Percentiles rank a stretch among this genome's conserved stretches.
Conservation (phyloP, 306 rosid species). For the Rosa persica region DNA sequence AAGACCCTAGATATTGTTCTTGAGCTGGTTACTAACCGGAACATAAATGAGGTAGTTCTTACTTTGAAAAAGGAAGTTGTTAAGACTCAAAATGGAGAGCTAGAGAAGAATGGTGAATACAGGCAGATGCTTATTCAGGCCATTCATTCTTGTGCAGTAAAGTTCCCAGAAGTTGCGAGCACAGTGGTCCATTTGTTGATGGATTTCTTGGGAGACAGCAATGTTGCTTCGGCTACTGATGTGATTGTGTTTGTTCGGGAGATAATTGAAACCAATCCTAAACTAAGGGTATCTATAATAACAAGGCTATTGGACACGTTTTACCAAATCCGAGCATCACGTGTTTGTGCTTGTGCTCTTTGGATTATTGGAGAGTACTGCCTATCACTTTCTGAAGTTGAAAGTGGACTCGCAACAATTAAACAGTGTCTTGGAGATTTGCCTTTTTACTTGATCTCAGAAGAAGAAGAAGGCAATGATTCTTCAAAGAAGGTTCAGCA, state of each 20-base stretch:
- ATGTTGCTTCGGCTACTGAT: conserved; percentile 74
- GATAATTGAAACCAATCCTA: conserved; percentile 75
- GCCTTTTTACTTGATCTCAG: conserved; percentile 54
- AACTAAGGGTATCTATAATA: conserved; percentile 58
- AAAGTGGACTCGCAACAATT: conserved; percentile 56
- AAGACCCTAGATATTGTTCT: conserved; percentile 70
- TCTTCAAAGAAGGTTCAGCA: conserved; percentile 42
- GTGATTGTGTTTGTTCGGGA: conserved; percentile 73
- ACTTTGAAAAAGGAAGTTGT: conserved; percentile 73
- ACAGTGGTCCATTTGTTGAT: conserved; percentile 77
- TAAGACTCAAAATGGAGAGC: conserved; percentile 76
- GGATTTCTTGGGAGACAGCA: conserved; percentile 82
- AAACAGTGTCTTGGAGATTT: conserved; percentile 85
- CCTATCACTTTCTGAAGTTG: conserved; percentile 72
- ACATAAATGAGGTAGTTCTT: conserved; percentile 70
- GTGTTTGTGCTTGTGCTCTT: conserved; percentile 72
- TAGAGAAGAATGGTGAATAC: conserved; percentile 77
- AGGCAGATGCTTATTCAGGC: conserved; percentile 82
- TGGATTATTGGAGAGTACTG: conserved; percentile 86
- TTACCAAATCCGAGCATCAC: conserved; percentile 71
- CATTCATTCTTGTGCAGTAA: conserved; percentile 72
- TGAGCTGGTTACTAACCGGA: conserved; percentile 62
- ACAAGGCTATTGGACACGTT: conserved; percentile 80
- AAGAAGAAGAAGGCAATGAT: conserved; percentile 58
- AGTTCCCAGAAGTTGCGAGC: conserved; percentile 80